These are phyloP conservation scores for Nakazawaea anatomiae DNA, from an alignment of 805 yeast species.

Conservation along the genomic window DNA sequence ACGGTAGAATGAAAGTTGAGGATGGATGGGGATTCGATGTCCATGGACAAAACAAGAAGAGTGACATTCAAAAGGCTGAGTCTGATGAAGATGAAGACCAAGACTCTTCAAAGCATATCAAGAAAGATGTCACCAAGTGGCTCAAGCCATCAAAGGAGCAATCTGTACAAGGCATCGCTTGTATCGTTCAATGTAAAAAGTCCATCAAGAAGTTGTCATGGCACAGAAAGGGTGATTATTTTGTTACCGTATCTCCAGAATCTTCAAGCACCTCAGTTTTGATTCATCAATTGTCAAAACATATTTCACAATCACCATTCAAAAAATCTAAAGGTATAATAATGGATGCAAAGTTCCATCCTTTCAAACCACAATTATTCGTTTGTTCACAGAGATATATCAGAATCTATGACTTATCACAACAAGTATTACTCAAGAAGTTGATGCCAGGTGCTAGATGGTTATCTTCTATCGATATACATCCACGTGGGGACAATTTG, in stretches of 20 bases:
- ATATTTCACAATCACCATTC: slow-evolving; percentile 94
- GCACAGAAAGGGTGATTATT: slow-evolving; percentile 97
- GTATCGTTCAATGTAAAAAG: slow-evolving; percentile 48
- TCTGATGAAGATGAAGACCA: slow-evolving; percentile 22
- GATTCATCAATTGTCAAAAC: slow-evolving; percentile 92
- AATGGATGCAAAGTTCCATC: slow-evolving; percentile 96
- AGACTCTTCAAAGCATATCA: slow-evolving; percentile 19
- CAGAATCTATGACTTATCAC: slow-evolving; percentile 84
- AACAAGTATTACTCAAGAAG: slow-evolving; percentile 78
- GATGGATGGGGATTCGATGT: slow-evolving; percentile 85
- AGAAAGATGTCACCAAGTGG: slow-evolving; percentile 71
- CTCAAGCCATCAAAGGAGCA: slow-evolving; percentile 66
- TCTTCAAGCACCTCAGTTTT: slow-evolving; percentile 83
- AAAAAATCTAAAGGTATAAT: slow-evolving; percentile 87
- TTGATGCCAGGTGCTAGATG: slow-evolving; percentile 94
- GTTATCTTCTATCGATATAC: slow-evolving; percentile 87
- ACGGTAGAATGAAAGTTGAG: slow-evolving; percentile 73
- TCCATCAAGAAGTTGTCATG: slow-evolving; percentile 80
- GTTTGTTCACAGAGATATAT: slow-evolving; percentile 93
- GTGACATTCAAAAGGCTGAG: slow-evolving; percentile 27
- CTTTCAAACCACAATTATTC: slow-evolving; percentile 87
- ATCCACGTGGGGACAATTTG: slow-evolving; percentile 85
- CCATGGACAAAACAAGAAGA: slow-evolving; percentile 26
- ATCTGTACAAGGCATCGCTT: slow-evolving; percentile 59
- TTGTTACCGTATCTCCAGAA: slow-evolving; percentile 94